Conservation (phyloP, 2,329 filamentous ascomycete species). For the Nemania bipapillata region DNA sequence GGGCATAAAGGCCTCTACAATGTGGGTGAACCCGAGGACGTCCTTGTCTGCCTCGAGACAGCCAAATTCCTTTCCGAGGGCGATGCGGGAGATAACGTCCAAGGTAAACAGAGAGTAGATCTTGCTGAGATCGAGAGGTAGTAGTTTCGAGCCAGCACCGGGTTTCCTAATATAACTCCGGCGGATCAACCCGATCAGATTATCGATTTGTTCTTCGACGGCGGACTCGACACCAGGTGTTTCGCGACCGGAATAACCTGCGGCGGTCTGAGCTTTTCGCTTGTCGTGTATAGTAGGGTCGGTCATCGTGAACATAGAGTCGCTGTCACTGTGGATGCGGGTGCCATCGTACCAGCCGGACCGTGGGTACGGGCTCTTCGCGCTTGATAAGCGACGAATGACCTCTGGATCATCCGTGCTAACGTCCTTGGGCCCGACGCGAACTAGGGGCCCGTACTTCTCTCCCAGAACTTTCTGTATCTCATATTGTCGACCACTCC, state of each 20-base stretch:
- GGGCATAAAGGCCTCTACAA: constrained; percentile 20
- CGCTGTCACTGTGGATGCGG: constrained; percentile 37
- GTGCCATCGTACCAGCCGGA: constrained; percentile 40
- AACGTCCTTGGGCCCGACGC: constrained; percentile 54
- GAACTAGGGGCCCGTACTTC: constrained; percentile 47
- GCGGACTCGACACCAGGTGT: constrained; percentile 38
- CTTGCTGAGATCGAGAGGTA: constrained; percentile 38
- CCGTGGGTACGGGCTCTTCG: constrained; percentile 33
- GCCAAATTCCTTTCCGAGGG: constrained; percentile 45
- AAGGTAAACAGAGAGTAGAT: constrained; percentile 40
- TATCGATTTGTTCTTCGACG: constrained; percentile 39
- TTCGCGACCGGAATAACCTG: constrained; percentile 42
- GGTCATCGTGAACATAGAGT: constrained; percentile 39
- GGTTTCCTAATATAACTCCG: constrained; percentile 36
- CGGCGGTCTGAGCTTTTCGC: constrained; percentile 36
- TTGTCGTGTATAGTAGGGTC: constrained; percentile 38
- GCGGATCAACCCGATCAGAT: constrained; percentile 35
- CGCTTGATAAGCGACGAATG: constrained; percentile 36
- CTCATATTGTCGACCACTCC: constrained; percentile 43
- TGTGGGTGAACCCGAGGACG: constrained; percentile 38
- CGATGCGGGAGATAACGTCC: constrained; percentile 43
- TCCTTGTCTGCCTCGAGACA: constrained; percentile 39
- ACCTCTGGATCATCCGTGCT: constrained; percentile 48
- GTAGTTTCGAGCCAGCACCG: not conserved
- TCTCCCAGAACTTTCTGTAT: constrained; percentile 40